These are phyloP conservation scores for Leccinellum rugosiceps DNA, from an alignment of 768 basidiomycete species.

Conservation along the genomic window DNA sequence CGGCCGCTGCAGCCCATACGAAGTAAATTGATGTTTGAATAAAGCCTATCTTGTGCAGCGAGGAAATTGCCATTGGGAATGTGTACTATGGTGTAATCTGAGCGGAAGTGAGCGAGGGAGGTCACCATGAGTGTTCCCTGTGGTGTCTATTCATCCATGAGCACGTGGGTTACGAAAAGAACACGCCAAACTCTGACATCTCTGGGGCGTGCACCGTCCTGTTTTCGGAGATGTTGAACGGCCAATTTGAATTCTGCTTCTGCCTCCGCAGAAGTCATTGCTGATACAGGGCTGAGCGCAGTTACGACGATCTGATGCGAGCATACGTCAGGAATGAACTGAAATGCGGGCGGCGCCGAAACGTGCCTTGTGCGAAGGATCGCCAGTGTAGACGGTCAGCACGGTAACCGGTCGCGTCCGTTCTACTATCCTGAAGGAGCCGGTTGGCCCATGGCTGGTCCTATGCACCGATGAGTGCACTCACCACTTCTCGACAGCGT, in stretches of 20 bases:
- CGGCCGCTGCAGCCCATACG: constrained; percentile 86
- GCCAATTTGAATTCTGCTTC: constrained; percentile 58
- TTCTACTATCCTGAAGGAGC: constrained; percentile 56
- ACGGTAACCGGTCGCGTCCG: constrained; percentile 56
- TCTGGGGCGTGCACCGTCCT: constrained; percentile 70
- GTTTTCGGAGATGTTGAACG: constrained; percentile 55
- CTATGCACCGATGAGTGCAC: constrained; percentile 6
- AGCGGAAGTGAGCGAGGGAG: constrained; percentile 83
- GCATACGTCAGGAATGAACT: constrained; percentile 10
- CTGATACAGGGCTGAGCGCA: constrained; percentile 45
- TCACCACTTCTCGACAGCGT: constrained; percentile 85
- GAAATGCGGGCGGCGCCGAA: not conserved
- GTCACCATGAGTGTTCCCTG: constrained; percentile 76
- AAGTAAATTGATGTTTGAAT: constrained; percentile 77
- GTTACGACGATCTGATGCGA: constrained; percentile 54
- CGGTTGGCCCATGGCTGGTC: not conserved
- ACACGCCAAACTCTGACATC: constrained; percentile 38
- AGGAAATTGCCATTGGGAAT: constrained; percentile 68
- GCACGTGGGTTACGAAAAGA: not conserved
- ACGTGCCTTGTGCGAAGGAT: constrained; percentile 61
- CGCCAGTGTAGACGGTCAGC: constrained; percentile 75
- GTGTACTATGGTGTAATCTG: constrained; percentile 81
- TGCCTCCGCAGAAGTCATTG: constrained; percentile 42
- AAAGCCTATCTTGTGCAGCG: constrained; percentile 61
- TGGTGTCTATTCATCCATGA: constrained; percentile 43